Conservation (phyloP, 495 filamentous ascomycete genomes). For the Podospora australis region DNA sequence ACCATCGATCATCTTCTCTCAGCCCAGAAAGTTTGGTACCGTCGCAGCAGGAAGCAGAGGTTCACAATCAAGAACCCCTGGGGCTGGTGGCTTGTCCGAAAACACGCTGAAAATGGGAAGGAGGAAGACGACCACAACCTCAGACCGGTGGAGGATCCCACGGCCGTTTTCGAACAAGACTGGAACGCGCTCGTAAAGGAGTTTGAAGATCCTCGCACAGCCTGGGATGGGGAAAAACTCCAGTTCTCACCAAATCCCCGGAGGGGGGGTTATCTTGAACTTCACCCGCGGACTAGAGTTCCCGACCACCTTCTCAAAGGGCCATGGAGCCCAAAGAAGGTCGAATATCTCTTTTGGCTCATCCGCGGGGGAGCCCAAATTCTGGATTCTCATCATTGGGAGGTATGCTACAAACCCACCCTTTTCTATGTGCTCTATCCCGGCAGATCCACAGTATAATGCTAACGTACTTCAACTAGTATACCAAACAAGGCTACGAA, state of each 20-base stretch:
- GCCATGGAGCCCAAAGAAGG: constrained; percentile 18
- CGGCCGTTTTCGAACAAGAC: constrained; percentile 10
- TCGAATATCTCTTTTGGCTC: constrained; percentile 34
- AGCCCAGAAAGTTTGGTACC: constrained; percentile 25
- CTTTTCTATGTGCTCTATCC: no score
- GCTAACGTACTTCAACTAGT: neutral
- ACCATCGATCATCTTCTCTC: constrained; percentile 24
- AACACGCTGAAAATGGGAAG: neutral
- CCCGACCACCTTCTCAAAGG: constrained; percentile 27
- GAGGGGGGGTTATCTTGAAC: constrained; percentile 13
- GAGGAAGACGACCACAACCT: neutral
- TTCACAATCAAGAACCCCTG: neutral
- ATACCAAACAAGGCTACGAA: no score
- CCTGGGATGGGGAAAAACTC: neutral
- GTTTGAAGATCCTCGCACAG: neutral
- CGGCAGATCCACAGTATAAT: neutral
- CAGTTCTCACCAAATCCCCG: neutral
- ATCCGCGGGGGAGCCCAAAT: constrained; percentile 24
- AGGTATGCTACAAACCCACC: constrained; percentile 15
- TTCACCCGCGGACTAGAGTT: constrained; percentile 25
- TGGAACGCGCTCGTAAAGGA: constrained; percentile 7
- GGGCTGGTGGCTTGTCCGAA: neutral
- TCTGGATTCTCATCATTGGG: constrained; percentile 25
- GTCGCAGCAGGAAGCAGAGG: constrained; percentile 6
- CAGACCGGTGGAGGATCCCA: neutral